Base-by-base conservation (phyloP, 768 basidiomycete species). In the Piloderma croceum region DNA sequence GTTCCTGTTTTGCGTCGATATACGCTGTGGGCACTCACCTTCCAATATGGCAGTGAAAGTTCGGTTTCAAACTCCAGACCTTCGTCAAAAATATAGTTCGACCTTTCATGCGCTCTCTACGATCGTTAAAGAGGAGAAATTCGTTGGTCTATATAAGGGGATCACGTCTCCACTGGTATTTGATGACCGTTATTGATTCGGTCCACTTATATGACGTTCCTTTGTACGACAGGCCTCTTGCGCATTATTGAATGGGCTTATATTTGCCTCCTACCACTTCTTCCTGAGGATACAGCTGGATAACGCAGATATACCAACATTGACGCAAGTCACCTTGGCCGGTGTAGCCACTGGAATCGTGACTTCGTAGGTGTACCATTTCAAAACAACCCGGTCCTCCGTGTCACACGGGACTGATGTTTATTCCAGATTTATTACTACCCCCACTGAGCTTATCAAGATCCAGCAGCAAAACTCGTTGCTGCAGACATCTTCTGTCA, bases 361-460 rank as follows among this genome's bases (percentile, higher is more conserved):
- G 6, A 79, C 81, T 12, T 81, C 90, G 87, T 90, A 57, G 54
- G 87, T 68, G 32, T n/a, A 21, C 11, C 36, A 17, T 31, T 41
- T 18, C 17, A 43, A 41, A n/a, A n/a, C n/a, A n/a, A n/a, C n/a
- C n/a, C n/a, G n/a, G n/a, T 45, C 19, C 24, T 42, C 27, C 24
- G 27, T 20, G 43, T 29, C 27, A 42, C 18, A 23, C 31, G 23
- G 21, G 2, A 19, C 20, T 18, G 32, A 27, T 21, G 25, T 13
- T 25, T 22, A 10, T 37, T 33, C 13, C 31, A 90, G 88, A 5
- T 49, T 88, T 7, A 60, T 93, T 41, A 86, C 88, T 3, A 81
- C 85, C 2, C 90, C 91, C 0, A 86, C 81, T 6, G 92, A 94
- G 48, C 73, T 92, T 2, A 70, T 94, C 64, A 94, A 94, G 69